Evolutionary conservation across 2,329 filamentous ascomycete genomes (phyloP), one percentile per base, ranked within the genome.

Genomic region (Cladosporium cucumerinum): DNA sequence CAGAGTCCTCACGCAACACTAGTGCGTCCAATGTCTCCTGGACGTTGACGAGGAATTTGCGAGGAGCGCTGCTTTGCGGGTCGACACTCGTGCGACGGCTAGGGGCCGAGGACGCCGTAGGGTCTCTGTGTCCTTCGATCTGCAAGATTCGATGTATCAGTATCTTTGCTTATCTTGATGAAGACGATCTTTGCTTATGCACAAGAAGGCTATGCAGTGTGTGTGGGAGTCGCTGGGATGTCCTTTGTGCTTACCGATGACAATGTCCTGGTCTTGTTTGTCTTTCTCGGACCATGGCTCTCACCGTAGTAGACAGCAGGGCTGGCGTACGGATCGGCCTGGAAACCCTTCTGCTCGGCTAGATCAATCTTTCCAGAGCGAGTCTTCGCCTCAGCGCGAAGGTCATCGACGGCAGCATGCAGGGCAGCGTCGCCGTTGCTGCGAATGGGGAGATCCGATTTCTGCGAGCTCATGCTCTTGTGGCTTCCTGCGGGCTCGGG

Each of bases 21-120:
- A 99, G 83, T 66, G 86, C 89, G 74, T 93, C 85, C 65, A 97
- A 84, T 0, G 93, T 97, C 25, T 87, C 82, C 57, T 96, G 90
- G 72, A 98, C 93, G 71, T 95, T 86, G 76, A 98, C 88, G 43
- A 96, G 84, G 78, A 96, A 97, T 70, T 89, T 89, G 67, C 92
- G 90, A 64, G 90, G 86, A 57, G 86, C 82, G 58, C 86, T 81
- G 36, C 87, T 85, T 57, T 83, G 82, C 77, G 93, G 92, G 81
- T 97, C 93, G 95, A 73, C 30, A 57, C 28, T 18, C 23, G 55
- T 68, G 72, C 59, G 74, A 93, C 91, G 80, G 96, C 92, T 94
- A 73, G 36, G 51, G 21, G 14, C 32, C 48, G 69, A 72, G 58
- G 16, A 60, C 18, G 18, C 25, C 36, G 57, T 60, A 43, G 66